phyloP scores from a whole-genome alignment of 2,329 filamentous ascomycete genomes.

The Phaeosphaeria sp. region DNA sequence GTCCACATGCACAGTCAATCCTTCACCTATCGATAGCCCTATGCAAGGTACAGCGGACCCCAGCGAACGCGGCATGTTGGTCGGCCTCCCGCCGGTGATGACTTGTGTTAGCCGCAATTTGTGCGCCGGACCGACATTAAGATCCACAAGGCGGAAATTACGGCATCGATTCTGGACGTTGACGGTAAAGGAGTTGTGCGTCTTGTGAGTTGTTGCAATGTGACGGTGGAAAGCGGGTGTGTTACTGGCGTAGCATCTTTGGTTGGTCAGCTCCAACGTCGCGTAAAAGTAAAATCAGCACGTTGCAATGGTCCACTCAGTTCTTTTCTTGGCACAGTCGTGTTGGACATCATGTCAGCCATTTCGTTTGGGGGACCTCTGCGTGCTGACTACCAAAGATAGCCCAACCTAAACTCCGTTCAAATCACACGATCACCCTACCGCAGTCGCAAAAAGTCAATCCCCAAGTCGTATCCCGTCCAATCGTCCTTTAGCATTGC shows the following conservation, averaged over 20 bases:
- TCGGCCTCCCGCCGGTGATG: slow-evolving; percentile 23
- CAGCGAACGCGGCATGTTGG: slow-evolving; percentile 15
- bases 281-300: background rate
- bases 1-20: slow-evolving; percentile 3
- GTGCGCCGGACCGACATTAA: slow-evolving; percentile 11
- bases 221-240: background rate
- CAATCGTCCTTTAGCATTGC: background rate
- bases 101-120: slow-evolving; percentile 15
- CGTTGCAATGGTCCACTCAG: background rate
- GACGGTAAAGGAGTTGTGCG: background rate
- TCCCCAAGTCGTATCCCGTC: background rate
- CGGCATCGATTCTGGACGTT: background rate
- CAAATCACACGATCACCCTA: background rate
- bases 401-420: background rate
- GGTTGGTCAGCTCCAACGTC: background rate
- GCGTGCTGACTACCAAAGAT: background rate
- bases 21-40: slow-evolving; percentile 18
- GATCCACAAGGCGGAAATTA: slow-evolving; percentile 12
- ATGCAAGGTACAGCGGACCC: background rate
- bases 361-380: background rate
- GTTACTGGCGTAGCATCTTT: background rate
- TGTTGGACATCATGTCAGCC: background rate
- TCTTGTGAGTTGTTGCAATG: background rate
- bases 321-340: background rate
- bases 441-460: background rate